Base-by-base conservation (phyloP, 768 basidiomycete species). In the Tulasnella sp. region DNA sequence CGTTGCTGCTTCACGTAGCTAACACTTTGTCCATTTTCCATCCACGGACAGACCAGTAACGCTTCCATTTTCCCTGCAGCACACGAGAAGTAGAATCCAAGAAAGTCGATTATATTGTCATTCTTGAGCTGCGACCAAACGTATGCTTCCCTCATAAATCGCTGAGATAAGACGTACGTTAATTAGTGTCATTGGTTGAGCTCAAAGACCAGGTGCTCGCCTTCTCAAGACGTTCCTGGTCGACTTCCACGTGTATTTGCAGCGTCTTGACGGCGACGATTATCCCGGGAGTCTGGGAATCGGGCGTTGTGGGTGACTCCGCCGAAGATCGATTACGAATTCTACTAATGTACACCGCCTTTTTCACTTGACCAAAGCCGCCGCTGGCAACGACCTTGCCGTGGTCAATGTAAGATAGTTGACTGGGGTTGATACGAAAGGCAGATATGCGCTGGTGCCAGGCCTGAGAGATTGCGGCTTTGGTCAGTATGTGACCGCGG, bases 121-220 rank as follows among this genome's bases (percentile, higher is more conserved):
- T 67, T 67, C 61, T 67, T 67, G 29, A 67, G 61, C 32, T 67
- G 61, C 15, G 61, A 67, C 61, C 61, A 67, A 67, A 67, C 32
- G 18, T 67, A 67, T 26, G 61, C 61, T 35, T 67, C 61, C 5
- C 61, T 26, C 10, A 67, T 67, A 26, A 67, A 67, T 32, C 61
- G 3, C 61, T 67, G 16, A 15, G 26, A 67, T 32, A 35, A 10
- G 10, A n/a, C 10, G 51, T 20, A 51, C 23, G 10, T 51, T 23
- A 51, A 44, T 23, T n/a, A 6, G 10, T 20, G 3, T 51, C 23
- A n/a, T 4, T 6, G 23, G 23, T 44, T 23, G 23, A 51, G 6
- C 23, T 51, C 20, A 6, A 51, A 51, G n/a, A 51, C 23, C 6
- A 0, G n/a, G 32, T 26, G 26, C 61, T 67, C 61, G 16, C 61